phyloP scores from a whole-genome alignment of 192 early-diverging fungal species.

The Backusella mclennaniae region DNA sequence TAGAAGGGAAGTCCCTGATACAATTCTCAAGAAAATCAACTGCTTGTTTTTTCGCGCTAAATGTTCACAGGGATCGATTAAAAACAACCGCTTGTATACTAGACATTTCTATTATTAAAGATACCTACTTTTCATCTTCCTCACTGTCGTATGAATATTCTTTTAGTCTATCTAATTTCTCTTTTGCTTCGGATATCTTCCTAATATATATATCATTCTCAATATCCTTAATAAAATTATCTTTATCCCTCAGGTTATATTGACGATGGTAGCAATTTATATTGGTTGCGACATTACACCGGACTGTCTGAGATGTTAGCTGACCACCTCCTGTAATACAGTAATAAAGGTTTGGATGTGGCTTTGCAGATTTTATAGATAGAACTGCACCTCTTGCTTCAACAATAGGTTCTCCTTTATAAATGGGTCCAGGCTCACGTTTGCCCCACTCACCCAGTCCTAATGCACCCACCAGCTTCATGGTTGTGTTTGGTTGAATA shows the following conservation, averaged over 20 bases:
- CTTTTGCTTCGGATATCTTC: neutral
- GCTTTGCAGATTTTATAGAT: slow-evolving; percentile 2
- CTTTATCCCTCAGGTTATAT: neutral
- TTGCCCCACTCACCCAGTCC: slow-evolving; percentile 26
- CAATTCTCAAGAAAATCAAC: neutral
- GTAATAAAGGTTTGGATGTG: slow-evolving; percentile 15
- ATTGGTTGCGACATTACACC: neutral
- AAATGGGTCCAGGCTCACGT: neutral
- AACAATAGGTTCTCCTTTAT: slow-evolving; percentile 13
- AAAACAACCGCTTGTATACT: neutral
- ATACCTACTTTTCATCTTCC: neutral
- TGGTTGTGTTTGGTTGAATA: neutral
- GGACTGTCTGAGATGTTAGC: slow-evolving; percentile 17
- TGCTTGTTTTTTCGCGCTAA: neutral
- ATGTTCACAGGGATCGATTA: neutral
- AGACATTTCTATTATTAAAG: neutral
- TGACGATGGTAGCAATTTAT: neutral
- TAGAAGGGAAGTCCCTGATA: neutral
- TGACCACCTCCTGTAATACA: slow-evolving; percentile 22
- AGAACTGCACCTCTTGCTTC: slow-evolving; percentile 16
- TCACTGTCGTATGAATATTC: neutral
- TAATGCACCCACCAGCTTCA: slow-evolving; percentile 4
- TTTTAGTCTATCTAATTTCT: neutral
- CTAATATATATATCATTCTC: slow-evolving; percentile 19
- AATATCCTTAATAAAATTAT: slow-evolving; percentile 9